Base-by-base conservation (phyloP, 805 yeast species). In the Candida morakotiae region DNA sequence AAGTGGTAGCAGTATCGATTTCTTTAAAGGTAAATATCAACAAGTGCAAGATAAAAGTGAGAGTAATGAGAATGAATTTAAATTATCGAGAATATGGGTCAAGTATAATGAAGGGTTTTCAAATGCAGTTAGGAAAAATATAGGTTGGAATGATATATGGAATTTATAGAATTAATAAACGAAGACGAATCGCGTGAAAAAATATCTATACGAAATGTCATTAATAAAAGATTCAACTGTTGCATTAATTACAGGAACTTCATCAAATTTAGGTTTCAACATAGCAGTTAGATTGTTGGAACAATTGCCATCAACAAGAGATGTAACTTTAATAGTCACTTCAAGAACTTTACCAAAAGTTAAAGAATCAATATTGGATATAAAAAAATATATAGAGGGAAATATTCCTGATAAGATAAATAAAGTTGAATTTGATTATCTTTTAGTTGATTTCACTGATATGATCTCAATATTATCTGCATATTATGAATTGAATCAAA, bases 41-140 rank as follows among this genome's bases (percentile, higher is more conserved):
- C 63, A 56, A 13, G 43, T 64, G 2, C 39, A 32, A 35, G 30
- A 26, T 5, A 14, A 23, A 13, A 28, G 11, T 6, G 15, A 17
- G 11, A 28, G 11, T 6, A 39, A 40, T 11, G 51, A 46, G 33
- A 34, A 59, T 48, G 35, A 62, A 44, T 28, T 52, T 58, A 21
- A 63, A 20, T 77, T 48, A 70, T 79, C 31, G 16, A 49, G 71
- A 35, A 67, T 67, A 23, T 88, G 96, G 96, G 85, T 88, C n/a
- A 87, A 83, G 52, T 87, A 81, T 53, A 84, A 83, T 45, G 96
- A 88, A 60, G 97, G 97, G 0, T 88, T 83, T 52, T 84, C 95
- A 4, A 83, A 87, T 56, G 97, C 97, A 0, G 97, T 88, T 2
- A 64, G 94, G 23, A 87, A 86, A 51, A 84, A 81, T 37, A 77